Evolutionary conservation across 1,284 basidiomycete species (phyloP), one percentile per base, ranked within the genome.

Genomic region (Earliella scabrosa): DNA sequence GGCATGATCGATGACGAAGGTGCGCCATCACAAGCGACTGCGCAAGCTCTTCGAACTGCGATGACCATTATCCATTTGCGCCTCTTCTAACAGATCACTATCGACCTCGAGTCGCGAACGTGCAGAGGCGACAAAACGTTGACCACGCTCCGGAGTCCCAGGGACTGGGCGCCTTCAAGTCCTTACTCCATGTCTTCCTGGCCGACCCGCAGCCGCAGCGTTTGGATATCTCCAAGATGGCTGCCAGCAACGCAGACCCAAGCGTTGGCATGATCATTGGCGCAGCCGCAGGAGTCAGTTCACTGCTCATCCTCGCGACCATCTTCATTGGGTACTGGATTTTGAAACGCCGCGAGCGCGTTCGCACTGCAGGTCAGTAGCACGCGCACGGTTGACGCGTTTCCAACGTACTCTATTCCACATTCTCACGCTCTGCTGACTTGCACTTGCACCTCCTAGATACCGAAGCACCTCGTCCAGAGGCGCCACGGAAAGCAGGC

Each of bases 281-380:
- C 45, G 31, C 45, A 34, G 31, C 45, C 4, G 31, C 31, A 23
- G 45, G 24, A 4, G 45, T 29, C 18, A 46, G 45, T 32, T 18
- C 18, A 3, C 21, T 46, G 13, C 18, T 46, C 31, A 20, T 46
- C 45, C 31, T 46, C 11, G 45, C 20, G 7, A 34, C 31, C 18
- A 46, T 46, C 32, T 35, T 46, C 31, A 21, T 46, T 21, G 31
- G 45, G 2, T 46, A 46, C 45, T 46, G 45, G 45, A 23, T 46
- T 11, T 14, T 31, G 18, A 46, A 46, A 32, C 29, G 45, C 31
- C 27, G 45, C 13, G 3, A 2, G 14, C 31, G 45, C 11, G 21
- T 20, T 35, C 31, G 45, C 16, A n/a, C 20, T 4, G 8, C 21
- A n/a, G 32, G 32, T 46, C 2, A 35, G 45, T 46, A 24, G 9